These are phyloP conservation scores for Malassezia nana DNA, from an alignment of 1,284 basidiomycete species.

Conservation along the genomic window DNA sequence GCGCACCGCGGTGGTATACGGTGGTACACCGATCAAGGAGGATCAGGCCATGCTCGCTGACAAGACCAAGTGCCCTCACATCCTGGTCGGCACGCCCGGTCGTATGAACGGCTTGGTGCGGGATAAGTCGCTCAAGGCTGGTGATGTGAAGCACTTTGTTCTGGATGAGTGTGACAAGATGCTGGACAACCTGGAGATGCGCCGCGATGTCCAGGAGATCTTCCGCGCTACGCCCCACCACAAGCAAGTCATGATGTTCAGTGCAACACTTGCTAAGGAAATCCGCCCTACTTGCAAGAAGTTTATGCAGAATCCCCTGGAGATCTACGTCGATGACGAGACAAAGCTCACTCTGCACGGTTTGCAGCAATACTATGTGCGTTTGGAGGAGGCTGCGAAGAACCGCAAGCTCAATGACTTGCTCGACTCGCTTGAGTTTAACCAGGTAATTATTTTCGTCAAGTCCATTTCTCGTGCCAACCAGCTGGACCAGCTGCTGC, in stretches of 20 bases:
- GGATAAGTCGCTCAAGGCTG: conserved; percentile 45
- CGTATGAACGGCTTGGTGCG: conserved; percentile 46
- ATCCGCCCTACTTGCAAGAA: conserved; percentile 97
- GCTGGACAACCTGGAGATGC: conserved; percentile 99
- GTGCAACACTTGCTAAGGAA: conserved; percentile 92
- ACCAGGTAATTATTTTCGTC: conserved; percentile 99
- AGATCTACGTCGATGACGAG: conserved; percentile 99
- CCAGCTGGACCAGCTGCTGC: conserved; percentile 86
- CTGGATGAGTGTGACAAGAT: conserved; percentile 99
- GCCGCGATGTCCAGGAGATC: conserved; percentile 99
- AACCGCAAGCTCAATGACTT: conserved; percentile 96
- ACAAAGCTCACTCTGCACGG: conserved; percentile 97
- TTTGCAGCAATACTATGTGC: conserved; percentile 92
- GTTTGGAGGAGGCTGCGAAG: conserved; percentile 74
- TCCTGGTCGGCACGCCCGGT: conserved; percentile 95
- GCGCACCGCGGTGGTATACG: conserved; percentile 93
- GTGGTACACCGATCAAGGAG: conserved; percentile 86
- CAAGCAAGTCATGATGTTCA: conserved; percentile 99
- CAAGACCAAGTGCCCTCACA: conserved; percentile 96
- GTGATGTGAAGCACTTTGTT: conserved; percentile 68
- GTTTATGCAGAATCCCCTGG: conserved; percentile 98
- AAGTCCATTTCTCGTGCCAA: conserved; percentile 94
- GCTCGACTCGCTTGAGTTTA: conserved; percentile 93
- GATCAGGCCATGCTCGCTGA: conserved; percentile 88
- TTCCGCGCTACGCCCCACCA: conserved; percentile 99